phyloP scores from a whole-genome alignment of 371 early-diverging fungal species.

The Catenaria anguillulae region DNA sequence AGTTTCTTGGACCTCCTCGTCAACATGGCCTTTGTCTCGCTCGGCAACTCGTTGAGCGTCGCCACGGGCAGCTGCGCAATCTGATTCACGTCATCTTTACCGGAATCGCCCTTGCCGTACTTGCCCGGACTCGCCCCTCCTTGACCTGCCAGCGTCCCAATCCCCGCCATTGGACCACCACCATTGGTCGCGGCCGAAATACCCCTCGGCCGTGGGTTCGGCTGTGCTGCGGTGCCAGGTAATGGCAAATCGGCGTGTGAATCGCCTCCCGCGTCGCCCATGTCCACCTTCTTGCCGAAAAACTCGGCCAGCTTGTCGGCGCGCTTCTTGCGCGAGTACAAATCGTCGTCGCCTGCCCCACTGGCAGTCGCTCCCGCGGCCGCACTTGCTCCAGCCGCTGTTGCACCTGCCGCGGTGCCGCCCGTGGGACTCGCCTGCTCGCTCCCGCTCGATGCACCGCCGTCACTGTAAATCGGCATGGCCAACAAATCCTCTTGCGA shows the following conservation, averaged over 20 bases:
- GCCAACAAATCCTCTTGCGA: neutral
- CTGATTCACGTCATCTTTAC: neutral
- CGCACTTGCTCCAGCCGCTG: too few relatives aligned
- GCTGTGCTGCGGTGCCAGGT: too few relatives aligned
- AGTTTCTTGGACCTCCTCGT: conserved; percentile 25
- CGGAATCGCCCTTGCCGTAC: neutral
- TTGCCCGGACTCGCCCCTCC: too few relatives aligned
- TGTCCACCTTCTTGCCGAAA: conserved; percentile 20
- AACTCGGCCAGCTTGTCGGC: conserved; percentile 26
- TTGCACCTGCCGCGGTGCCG: neutral
- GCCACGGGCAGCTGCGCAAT: neutral
- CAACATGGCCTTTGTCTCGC: conserved; percentile 18
- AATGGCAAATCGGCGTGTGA: too few relatives aligned
- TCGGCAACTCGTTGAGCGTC: conserved; percentile 14
- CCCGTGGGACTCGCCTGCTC: neutral
- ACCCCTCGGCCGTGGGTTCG: too few relatives aligned
- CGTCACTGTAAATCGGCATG: too few relatives aligned
- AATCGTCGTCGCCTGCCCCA: neutral
- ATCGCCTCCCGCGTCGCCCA: neutral
- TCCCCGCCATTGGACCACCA: neutral
- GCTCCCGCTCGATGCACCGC: neutral
- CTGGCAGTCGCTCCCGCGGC: too few relatives aligned
- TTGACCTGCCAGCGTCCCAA: too few relatives aligned
- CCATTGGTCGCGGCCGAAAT: too few relatives aligned
- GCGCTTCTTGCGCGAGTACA: conserved; percentile 14